A percentile compares a stretch with the other conserved stretches of the same genome.
Evolutionary conservation across 2,329 filamentous ascomycete genomes (phyloP).

Genomic region (Didymella exigua): DNA sequence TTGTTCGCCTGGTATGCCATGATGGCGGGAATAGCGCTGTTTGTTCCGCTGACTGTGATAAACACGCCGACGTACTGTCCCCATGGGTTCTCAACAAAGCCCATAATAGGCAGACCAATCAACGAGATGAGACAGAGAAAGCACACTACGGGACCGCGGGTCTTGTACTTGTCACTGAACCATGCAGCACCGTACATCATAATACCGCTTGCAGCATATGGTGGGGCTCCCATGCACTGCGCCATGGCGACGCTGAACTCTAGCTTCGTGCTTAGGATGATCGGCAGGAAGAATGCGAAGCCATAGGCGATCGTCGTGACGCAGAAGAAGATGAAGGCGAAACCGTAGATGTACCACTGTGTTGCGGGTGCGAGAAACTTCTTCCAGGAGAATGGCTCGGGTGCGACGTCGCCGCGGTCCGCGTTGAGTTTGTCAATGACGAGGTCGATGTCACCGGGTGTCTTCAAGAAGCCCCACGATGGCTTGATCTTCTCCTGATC

Average conservation of each 20-base stretch:
- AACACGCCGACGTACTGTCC: constrained; percentile 33
- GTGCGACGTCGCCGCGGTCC: constrained; percentile 27
- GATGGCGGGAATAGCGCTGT: constrained; percentile 27
- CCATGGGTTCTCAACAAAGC: constrained; percentile 30
- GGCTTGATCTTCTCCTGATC: constrained; percentile 28
- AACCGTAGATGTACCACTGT: constrained; percentile 34
- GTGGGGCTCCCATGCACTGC: constrained; percentile 34
- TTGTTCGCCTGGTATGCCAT: constrained; percentile 36
- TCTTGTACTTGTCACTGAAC: constrained; percentile 34
- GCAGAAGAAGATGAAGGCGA: constrained; percentile 28
- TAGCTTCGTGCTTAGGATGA: constrained; percentile 30
- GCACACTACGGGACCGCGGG: constrained; percentile 28
- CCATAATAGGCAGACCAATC: constrained; percentile 35
- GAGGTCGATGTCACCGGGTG: constrained; percentile 23
- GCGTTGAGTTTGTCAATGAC: constrained; percentile 31
- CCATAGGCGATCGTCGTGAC: constrained; percentile 31
- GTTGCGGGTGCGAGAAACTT: constrained; percentile 30
- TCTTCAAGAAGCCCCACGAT: constrained; percentile 29
- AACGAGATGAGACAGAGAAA: constrained; percentile 30
- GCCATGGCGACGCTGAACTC: constrained; percentile 33
- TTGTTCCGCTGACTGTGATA: constrained; percentile 28
- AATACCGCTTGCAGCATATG: constrained; percentile 32
- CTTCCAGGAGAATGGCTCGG: constrained; percentile 29
- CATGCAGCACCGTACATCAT: constrained; percentile 35
- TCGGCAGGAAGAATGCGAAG: constrained; percentile 32